Evolutionary conservation across 2,329 filamentous ascomycete genomes (phyloP), one percentile per base, ranked within the genome.

Genomic region (Herpotrichia juniperi): DNA sequence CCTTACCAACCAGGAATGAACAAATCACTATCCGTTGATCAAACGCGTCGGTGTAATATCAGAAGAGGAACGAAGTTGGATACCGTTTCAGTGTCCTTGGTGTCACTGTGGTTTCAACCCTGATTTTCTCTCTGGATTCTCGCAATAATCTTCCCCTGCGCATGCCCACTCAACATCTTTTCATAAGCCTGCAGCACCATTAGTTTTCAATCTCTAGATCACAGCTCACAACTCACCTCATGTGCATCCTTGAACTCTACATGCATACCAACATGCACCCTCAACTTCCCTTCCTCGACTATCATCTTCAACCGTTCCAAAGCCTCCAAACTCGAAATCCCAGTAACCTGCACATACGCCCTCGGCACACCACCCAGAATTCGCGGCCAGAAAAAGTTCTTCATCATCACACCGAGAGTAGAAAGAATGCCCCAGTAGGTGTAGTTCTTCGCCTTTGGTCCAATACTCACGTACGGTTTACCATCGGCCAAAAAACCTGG

Each of bases 391-490:
- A 61, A 44, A 1, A 53, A 9, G 26, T 63, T 63, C 31, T 54
- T 56, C 12, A 46, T 52, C 59, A 59, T 61, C 7, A 35, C 10
- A 8, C 53, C 31, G 19, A 60, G 44, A 1, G 45, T 57, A 2
- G 44, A 11, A 9, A 61, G 32, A 24, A 62, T 57, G 21, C 44
- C 47, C 5, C 25, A 3, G 17, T 45, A 32, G 4, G 56, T 59
- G 22, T 53, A 59, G 16, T 30, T 52, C 12, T 30, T 17, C 1
- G 47, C 37, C 17, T 31, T 45, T 8, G 58, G 58, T 4, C 59
- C 57, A 35, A 63, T 58, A 12, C 53, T 52, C 2, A 61, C 56
- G 30, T 56, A 61, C 14, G 56, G 50, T 16, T 53, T 54, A 26
- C 52, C 54, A 24, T 59, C 53, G 10, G 30, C 52, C 1, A 63